phyloP scores from a whole-genome alignment of 2,329 filamentous ascomycete genomes.

The Alternaria conjuncta region DNA sequence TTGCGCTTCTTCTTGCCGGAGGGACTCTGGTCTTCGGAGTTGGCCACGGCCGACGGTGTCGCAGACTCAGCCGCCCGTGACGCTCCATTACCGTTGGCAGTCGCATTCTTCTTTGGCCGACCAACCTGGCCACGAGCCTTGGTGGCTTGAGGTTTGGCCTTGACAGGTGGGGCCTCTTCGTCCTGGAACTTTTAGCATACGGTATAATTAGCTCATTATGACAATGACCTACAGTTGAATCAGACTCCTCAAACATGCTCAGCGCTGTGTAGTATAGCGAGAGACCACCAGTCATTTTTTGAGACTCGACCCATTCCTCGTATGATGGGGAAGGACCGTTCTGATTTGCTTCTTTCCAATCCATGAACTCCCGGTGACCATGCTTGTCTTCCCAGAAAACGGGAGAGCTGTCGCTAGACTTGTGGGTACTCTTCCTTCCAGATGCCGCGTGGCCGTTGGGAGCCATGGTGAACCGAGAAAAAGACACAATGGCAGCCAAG shows the following conservation, averaged over 20 bases:
- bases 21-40: constrained; percentile 25
- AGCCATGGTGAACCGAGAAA: constrained; percentile 23
- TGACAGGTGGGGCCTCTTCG: constrained; percentile 24
- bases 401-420: constrained; percentile 16
- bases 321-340: constrained; percentile 31
- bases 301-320: constrained; percentile 38
- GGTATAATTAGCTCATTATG: background rate
- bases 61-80: constrained; percentile 21
- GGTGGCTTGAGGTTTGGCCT: constrained; percentile 25
- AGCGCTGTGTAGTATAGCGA: constrained; percentile 40
- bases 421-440: constrained; percentile 8
- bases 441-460: constrained; percentile 22
- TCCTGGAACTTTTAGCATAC: constrained; percentile 34
- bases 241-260: constrained; percentile 36
- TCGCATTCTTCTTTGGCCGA: constrained; percentile 34
- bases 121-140: constrained; percentile 27
- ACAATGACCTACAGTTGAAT: constrained; percentile 34
- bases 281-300: constrained; percentile 33
- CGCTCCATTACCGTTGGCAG: constrained; percentile 33
- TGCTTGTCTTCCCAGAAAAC: constrained; percentile 27
- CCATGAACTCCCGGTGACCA: constrained; percentile 33
- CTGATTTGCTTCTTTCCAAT: constrained; percentile 32
- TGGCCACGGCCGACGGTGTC: constrained; percentile 21
- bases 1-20: constrained; percentile 40
- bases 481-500: constrained; percentile 12